These are phyloP conservation scores for Anastatica hierochuntica DNA, from an alignment of 345 rosid genomes.

Conservation along the genomic window DNA sequence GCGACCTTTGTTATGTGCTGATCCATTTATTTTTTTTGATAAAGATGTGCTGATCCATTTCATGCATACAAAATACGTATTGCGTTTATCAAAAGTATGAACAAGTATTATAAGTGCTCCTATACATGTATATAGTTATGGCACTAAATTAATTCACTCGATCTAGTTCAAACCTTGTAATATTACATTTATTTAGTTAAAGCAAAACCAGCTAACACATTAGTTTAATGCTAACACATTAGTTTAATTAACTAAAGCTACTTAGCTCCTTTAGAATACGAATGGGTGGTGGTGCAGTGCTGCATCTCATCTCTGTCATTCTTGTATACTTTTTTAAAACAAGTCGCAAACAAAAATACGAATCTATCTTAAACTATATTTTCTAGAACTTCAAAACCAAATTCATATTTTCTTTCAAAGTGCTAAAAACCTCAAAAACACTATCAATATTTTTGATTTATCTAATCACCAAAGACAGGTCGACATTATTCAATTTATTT, in stretches of 20 bases:
- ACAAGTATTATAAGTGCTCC: too few species aligned
- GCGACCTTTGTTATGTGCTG: too few species aligned
- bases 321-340: neutral
- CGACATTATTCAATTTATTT: neutral
- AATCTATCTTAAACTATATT: constrained; percentile 4
- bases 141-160: too few species aligned
- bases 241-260: too few species aligned
- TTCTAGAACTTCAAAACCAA: neutral
- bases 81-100: too few species aligned
- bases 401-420: neutral
- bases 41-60: too few species aligned
- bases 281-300: constrained; percentile 6
- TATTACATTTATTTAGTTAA: too few species aligned
- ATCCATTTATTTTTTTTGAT: too few species aligned
- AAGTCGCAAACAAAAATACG: constrained; percentile 3
- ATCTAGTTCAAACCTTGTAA: constrained; percentile 6
- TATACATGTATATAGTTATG: too few species aligned
- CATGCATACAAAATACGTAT: too few species aligned
- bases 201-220: neutral
- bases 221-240: neutral
- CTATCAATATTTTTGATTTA: neutral
- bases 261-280: too few species aligned
- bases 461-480: neutral
- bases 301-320: constrained; percentile 13
- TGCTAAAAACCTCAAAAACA: constrained; percentile 17